Evolutionary conservation across 2,329 filamentous ascomycete genomes (phyloP).

Genomic region (Verticillium dahliae): DNA sequence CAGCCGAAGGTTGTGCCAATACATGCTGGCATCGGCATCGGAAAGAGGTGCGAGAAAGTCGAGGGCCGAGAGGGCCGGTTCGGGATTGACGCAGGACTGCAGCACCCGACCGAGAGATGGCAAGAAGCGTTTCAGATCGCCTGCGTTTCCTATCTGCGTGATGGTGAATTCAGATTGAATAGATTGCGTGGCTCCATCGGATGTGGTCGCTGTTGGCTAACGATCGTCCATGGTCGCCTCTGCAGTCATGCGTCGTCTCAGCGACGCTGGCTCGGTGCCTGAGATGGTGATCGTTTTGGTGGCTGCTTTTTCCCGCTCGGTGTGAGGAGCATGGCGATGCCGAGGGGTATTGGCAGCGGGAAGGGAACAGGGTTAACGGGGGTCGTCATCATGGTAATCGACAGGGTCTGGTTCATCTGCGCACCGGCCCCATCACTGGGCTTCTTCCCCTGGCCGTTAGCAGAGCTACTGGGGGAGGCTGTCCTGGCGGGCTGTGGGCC

Average conservation of each 20-base stretch:
- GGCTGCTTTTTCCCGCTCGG: background rate
- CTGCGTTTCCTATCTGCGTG: constrained; percentile 1
- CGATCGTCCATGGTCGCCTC: background rate
- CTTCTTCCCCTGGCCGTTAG: background rate
- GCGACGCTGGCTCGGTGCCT: background rate
- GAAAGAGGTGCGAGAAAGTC: constrained; percentile 20
- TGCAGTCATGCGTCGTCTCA: background rate
- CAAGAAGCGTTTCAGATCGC: constrained; percentile 9
- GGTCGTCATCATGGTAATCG: constrained; percentile 15
- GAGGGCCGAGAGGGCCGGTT: constrained; percentile 18
- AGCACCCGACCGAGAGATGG: constrained; percentile 15
- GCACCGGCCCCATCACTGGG: constrained; percentile 11
- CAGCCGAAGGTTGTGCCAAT: constrained; percentile 14
- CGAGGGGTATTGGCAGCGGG: constrained; percentile 14
- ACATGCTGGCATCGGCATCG: constrained; percentile 12
- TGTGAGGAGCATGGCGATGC: constrained; percentile 11
- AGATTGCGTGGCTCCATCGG: background rate
- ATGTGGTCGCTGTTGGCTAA: background rate
- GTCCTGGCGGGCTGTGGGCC: background rate
- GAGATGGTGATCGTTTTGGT: background rate
- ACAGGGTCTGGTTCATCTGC: constrained; percentile 16
- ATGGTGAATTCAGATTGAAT: background rate
- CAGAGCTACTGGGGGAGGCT: background rate
- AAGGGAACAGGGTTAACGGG: constrained; percentile 15
- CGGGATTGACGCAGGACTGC: constrained; percentile 18